phyloP scores from a whole-genome alignment of 1,284 basidiomycete species.

The Mrakiaceae sp. region DNA sequence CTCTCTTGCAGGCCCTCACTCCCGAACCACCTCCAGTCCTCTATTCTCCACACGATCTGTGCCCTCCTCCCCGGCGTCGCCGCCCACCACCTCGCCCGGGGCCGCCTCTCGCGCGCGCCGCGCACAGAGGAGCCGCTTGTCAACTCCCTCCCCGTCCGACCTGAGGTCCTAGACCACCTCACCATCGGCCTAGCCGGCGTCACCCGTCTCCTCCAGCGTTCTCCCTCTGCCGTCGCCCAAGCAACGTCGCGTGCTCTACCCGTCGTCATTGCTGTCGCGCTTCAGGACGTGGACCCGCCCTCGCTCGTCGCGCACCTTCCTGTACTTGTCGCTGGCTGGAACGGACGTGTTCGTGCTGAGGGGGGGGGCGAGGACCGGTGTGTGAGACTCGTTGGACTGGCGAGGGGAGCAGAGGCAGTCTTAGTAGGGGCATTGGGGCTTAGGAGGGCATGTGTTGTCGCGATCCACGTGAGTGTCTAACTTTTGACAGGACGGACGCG shows the following conservation, averaged over 20 bases:
- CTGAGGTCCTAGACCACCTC: background rate
- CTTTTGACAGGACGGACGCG: background rate
- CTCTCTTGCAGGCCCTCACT: constrained; percentile 3
- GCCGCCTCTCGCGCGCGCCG: background rate
- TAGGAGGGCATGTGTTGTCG: background rate
- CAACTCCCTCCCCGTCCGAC: background rate
- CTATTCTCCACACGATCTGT: constrained; percentile 10
- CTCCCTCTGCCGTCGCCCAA: too few relatives aligned
- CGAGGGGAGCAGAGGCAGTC: background rate
- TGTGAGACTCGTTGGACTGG: background rate
- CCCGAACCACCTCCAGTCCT: constrained; percentile 10
- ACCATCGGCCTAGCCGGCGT: background rate
- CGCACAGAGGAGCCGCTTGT: background rate
- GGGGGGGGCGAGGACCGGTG: background rate
- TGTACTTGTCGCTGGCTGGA: constrained; percentile 20
- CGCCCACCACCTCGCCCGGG: constrained; percentile 3
- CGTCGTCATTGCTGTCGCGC: constrained; percentile 22
- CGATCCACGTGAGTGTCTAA: background rate
- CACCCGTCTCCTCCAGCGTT: too few relatives aligned
- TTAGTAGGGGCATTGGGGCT: background rate
- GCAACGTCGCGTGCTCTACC: background rate
- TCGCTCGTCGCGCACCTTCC: constrained; percentile 24
- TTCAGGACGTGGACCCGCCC: constrained; percentile 23
- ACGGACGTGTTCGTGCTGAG: constrained; percentile 15
- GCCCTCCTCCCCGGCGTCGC: constrained; percentile 3